A percentile compares a stretch with the other conserved stretches of the same genome.
phyloP scores from a whole-genome alignment of 169 alveolate genomes.

The Cryptosporidium meleagridis region DNA sequence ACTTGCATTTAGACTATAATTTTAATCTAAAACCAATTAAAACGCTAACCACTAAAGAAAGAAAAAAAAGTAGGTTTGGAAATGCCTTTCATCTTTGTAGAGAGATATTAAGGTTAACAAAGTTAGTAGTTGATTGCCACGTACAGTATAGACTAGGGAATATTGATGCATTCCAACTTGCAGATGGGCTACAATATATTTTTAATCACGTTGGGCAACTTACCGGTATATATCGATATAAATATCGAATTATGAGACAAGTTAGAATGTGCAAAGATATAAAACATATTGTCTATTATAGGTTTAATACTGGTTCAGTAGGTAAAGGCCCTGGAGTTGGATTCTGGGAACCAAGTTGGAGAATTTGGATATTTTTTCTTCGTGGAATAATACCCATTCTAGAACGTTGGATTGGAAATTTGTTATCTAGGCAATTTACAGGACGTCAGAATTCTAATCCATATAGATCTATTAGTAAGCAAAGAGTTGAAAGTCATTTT shows the following conservation, averaged over 20 bases:
- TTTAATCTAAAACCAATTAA: conserved; percentile 99
- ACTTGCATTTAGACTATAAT: conserved; percentile 99
- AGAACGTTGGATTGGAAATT: conserved; percentile 99
- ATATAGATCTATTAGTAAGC: conserved; percentile 99
- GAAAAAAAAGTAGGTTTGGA: conserved; percentile 99
- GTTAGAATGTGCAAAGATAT: conserved; percentile 99
- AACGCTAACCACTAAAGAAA: conserved; percentile 99
- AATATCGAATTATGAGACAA: conserved; percentile 99
- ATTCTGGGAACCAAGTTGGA: conserved; percentile 99
- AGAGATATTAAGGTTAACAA: conserved; percentile 98
- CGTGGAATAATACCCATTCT: conserved; percentile 98
- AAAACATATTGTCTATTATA: conserved; percentile 98
- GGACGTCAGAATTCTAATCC: conserved; percentile 98
- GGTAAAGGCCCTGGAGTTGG: conserved; percentile 99
- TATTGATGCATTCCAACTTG: conserved; percentile 99
- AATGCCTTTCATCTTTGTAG: conserved; percentile 99
- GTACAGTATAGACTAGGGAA: conserved; percentile 98
- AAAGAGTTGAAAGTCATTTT: conserved; percentile 99
- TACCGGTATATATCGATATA: conserved; percentile 99
- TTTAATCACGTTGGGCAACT: conserved; percentile 99
- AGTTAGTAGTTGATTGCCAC: conserved; percentile 98
- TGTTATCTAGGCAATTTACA: conserved; percentile 98
- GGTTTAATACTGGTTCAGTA: conserved; percentile 99
- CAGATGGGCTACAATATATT: conserved; percentile 99
- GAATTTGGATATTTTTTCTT: conserved; percentile 99